Evolutionary conservation across 2,329 filamentous ascomycete species (phyloP).

Genomic region (Aspergillus fructus): DNA sequence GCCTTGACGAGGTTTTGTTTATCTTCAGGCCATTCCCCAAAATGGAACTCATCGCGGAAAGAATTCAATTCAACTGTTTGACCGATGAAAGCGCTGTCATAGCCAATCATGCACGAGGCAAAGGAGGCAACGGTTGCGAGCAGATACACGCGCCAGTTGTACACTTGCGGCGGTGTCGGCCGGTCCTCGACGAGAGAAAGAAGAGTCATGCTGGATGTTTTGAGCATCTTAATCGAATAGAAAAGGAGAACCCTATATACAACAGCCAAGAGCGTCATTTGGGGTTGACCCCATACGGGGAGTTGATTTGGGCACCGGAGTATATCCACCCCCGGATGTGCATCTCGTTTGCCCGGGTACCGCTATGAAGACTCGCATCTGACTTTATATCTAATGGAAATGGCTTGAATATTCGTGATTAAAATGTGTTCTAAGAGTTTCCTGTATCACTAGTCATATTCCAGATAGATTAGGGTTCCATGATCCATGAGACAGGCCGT

Average conservation of each 20-base stretch:
- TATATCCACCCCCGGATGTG: neutral
- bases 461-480: neutral
- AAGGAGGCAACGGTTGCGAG: constrained; percentile 56
- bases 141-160: constrained; percentile 61
- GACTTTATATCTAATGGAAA: no score
- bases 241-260: no score
- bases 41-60: constrained; percentile 68
- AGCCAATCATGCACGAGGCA: constrained; percentile 60
- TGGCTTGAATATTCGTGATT: no score
- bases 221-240: no score
- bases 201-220: constrained; percentile 32
- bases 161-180: constrained; percentile 57
- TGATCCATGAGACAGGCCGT: neutral
- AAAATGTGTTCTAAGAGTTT: no score
- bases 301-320: neutral
- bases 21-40: constrained; percentile 47
- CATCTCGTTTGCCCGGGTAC: neutral
- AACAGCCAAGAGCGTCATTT: no score
- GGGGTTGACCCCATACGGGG: neutral
- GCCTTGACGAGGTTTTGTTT: constrained; percentile 57
- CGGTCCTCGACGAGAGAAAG: constrained; percentile 45
- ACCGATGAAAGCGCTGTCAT: constrained; percentile 76
- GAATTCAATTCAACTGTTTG: constrained; percentile 70
- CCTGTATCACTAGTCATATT: neutral
- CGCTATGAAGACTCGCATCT: no score